Evolutionary conservation across 1,284 basidiomycete genomes (phyloP), one percentile per base, ranked within the genome.

Genomic region (Pseudozyma hubeiensis): DNA sequence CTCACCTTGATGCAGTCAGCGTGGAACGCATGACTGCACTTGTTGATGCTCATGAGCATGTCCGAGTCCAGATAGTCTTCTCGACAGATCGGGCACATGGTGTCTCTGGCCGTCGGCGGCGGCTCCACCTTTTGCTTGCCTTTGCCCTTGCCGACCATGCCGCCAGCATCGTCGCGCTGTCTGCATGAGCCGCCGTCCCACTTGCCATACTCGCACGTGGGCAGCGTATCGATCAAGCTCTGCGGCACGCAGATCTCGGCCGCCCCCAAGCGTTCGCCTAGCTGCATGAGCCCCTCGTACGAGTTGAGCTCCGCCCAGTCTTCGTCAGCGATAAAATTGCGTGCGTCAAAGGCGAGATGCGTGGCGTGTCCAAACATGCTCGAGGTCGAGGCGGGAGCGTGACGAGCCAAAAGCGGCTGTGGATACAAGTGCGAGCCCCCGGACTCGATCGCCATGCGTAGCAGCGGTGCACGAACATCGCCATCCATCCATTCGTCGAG

Each of bases 1-100:
- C 68, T 54, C 19, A 66, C 70, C 60, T 57, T 65, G 47, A 74
- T 58, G 40, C 71, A 74, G 10, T 65, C 55, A 5, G 62, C 63
- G 58, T 74, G 71, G 52, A 69, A 74, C 24, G 71, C 71, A 55
- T 74, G 71, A 44, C 47, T 29, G 46, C 71, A 74, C 31, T 45
- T 57, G 47, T 60, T 55, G 45, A 74, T 53, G 50, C 65, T 69
- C 65, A 74, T 74, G 19, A 74, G 24, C 34, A 69, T 7, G 46
- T 74, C 71, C 47, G 62, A 50, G 19, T 74, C 66, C 29, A 44
- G 17, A 51, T 74, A 74, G 24, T 74, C 66, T 19, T 69, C 71
- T 31, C 66, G 59, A 33, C 71, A 74, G 29, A 74, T 74, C 2
- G 71, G 65, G n/a, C 71, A 74, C 61, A 64, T 68, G 24, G 55